These are phyloP conservation scores for Pinus taeda DNA, from an alignment of 75 land plant genomes.

Conservation along the genomic window DNA sequence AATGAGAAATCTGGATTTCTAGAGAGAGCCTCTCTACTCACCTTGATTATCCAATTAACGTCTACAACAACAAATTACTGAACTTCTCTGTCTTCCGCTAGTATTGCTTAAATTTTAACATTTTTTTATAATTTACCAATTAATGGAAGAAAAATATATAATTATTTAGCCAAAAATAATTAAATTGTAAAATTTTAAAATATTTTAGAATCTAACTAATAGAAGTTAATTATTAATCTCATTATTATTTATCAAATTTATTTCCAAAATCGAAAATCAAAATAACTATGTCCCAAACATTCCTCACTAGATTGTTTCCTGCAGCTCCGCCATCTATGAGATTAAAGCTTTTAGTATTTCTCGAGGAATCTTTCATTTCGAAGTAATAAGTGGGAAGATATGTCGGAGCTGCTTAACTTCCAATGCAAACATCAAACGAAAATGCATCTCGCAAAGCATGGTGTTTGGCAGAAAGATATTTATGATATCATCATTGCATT, in stretches of 20 bases:
- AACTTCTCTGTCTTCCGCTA: too few relatives aligned
- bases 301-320: conserved; percentile 19
- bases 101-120: too few relatives aligned
- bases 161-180: too few relatives aligned
- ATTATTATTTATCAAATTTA: too few relatives aligned
- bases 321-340: conserved; percentile 22
- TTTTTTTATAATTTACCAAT: too few relatives aligned
- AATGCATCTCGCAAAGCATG: neutral
- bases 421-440: conserved; percentile 1
- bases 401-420: conserved; percentile 38
- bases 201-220: too few relatives aligned
- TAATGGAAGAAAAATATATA: too few relatives aligned
- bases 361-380: neutral
- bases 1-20: neutral
- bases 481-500: neutral
- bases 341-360: neutral
- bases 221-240: too few relatives aligned
- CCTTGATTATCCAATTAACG: conserved; percentile 19
- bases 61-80: neutral
- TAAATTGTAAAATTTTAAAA: too few relatives aligned
- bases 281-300: too few relatives aligned
- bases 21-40: conserved; percentile 11
- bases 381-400: conserved; percentile 20
- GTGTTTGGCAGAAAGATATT: neutral
- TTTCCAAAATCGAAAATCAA: too few relatives aligned